Percentiles rank a stretch among this genome's conserved stretches.
phyloP scores from a whole-genome alignment of 1,139 yeast genomes.

The Tardiomyces depauwii region DNA sequence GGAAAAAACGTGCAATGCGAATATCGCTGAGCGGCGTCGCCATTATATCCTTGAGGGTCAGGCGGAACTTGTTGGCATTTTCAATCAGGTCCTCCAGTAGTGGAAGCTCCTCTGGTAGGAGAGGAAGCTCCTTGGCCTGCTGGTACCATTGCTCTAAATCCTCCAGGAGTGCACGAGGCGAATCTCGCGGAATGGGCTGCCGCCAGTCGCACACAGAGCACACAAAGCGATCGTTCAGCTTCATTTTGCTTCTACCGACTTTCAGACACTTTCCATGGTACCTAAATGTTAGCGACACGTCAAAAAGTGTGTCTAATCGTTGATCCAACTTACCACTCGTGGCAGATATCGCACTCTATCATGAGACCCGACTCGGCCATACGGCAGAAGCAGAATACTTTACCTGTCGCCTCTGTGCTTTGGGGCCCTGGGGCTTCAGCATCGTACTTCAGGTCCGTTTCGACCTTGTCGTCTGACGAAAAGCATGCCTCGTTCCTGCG shows the following conservation, averaged over 20 bases:
- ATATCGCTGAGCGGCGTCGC: background rate
- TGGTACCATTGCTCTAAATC: constrained; percentile 23
- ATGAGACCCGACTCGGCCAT: constrained; percentile 54
- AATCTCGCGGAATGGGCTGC: constrained; percentile 23
- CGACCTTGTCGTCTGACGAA: constrained; percentile 32
- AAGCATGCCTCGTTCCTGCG: constrained; percentile 31
- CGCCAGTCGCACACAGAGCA: constrained; percentile 60
- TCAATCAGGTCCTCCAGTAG: constrained; percentile 26
- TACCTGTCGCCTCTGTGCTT: constrained; percentile 8
- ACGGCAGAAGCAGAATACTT: constrained; percentile 58
- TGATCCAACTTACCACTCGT: constrained; percentile 45
- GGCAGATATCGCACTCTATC: constrained; percentile 72
- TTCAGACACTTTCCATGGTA: constrained; percentile 61
- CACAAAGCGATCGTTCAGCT: constrained; percentile 32
- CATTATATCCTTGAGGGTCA: constrained; percentile 15
- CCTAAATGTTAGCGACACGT: background rate
- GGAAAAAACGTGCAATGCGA: constrained; percentile 27
- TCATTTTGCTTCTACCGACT: constrained; percentile 17
- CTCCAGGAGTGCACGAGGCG: constrained; percentile 25
- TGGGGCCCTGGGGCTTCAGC: constrained; percentile 12
- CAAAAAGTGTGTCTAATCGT: too few species aligned
- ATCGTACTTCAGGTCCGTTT: constrained; percentile 10
- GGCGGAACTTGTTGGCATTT: constrained; percentile 32
- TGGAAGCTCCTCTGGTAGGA: constrained; percentile 19
- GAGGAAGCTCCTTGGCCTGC: constrained; percentile 15